Evolutionary conservation across 352 stramenopile species (phyloP).

Genomic region (Phytophthora pisi): DNA sequence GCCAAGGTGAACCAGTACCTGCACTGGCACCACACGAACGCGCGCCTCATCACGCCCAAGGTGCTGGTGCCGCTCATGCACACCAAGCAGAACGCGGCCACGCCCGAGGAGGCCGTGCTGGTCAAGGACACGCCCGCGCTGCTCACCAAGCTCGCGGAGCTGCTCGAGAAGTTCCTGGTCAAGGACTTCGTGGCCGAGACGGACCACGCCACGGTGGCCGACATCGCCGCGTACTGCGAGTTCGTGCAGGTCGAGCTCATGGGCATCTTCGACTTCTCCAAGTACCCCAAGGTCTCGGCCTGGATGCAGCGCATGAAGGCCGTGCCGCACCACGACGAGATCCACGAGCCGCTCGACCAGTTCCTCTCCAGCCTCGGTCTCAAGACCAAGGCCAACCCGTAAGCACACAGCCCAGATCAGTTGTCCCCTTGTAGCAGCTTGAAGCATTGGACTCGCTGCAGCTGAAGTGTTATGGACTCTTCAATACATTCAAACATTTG

Average conservation of each 20-base stretch:
- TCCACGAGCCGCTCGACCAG: conserved; percentile 36
- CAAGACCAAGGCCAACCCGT: conserved; percentile 36
- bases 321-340: conserved; percentile 55
- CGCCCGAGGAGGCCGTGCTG: conserved; percentile 29
- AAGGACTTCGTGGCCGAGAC: conserved; percentile 45
- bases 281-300: conserved; percentile 50
- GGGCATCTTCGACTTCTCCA: conserved; percentile 49
- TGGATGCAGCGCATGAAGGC: conserved; percentile 62
- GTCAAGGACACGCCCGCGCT: conserved; percentile 32
- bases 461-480: background rate
- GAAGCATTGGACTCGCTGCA: background rate
- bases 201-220: conserved; percentile 38
- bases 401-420: background rate
- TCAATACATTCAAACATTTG: background rate
- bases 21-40: conserved; percentile 77
- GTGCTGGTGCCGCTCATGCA: conserved; percentile 50
- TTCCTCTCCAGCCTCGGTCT: conserved; percentile 28
- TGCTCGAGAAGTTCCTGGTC: conserved; percentile 59
- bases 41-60: conserved; percentile 49
- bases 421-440: no score
- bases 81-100: conserved; percentile 36
- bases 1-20: conserved; percentile 78
- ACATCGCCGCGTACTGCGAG: conserved; percentile 50
- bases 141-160: conserved; percentile 36
- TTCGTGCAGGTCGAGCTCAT: conserved; percentile 49